phyloP scores from a whole-genome alignment of 1,284 basidiomycete species.

The Moesziomyces parantarcticus region DNA sequence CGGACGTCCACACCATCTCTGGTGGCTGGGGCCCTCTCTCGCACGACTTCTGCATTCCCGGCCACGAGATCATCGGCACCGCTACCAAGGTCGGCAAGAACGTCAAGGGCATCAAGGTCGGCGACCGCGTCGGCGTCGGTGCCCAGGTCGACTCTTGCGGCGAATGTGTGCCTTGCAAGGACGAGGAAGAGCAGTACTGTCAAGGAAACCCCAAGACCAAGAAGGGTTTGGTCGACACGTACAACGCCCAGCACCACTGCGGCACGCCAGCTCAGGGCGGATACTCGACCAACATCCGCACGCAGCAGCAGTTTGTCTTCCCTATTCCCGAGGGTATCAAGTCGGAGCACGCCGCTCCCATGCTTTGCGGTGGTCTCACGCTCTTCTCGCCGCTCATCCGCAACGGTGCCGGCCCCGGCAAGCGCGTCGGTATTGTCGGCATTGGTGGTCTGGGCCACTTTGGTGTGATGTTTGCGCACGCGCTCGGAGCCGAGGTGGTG shows the following conservation, averaged over 20 bases:
- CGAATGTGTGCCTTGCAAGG: slow-evolving; percentile 72
- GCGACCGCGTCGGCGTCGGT: slow-evolving; percentile 76
- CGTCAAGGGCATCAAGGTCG: slow-evolving; percentile 74
- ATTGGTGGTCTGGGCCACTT: slow-evolving; percentile 66
- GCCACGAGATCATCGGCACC: slow-evolving; percentile 76
- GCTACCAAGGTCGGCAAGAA: slow-evolving; percentile 70
- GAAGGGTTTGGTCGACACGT: slow-evolving; percentile 65
- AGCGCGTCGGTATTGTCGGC: slow-evolving; percentile 77
- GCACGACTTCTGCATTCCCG: slow-evolving; percentile 68
- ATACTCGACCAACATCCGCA: slow-evolving; percentile 76
- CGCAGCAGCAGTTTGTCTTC: slow-evolving; percentile 78
- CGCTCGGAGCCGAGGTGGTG: slow-evolving; percentile 75
- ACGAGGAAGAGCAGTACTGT: slow-evolving; percentile 62
- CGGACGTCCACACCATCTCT: slow-evolving; percentile 59
- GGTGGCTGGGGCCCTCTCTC: slow-evolving; percentile 64
- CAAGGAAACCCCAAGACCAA: slow-evolving; percentile 55
- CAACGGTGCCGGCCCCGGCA: slow-evolving; percentile 75
- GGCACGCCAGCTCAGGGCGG: slow-evolving; percentile 73
- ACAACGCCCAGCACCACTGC: slow-evolving; percentile 72
- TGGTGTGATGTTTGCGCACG: slow-evolving; percentile 74
- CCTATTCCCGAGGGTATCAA: slow-evolving; percentile 75
- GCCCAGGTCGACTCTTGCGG: slow-evolving; percentile 71
- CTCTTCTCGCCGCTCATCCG: slow-evolving; percentile 76
- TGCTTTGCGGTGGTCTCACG: slow-evolving; percentile 76
- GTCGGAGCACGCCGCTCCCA: slow-evolving; percentile 72